Conservation (phyloP, 768 basidiomycete genomes). For the Collybiopsis confluens region DNA sequence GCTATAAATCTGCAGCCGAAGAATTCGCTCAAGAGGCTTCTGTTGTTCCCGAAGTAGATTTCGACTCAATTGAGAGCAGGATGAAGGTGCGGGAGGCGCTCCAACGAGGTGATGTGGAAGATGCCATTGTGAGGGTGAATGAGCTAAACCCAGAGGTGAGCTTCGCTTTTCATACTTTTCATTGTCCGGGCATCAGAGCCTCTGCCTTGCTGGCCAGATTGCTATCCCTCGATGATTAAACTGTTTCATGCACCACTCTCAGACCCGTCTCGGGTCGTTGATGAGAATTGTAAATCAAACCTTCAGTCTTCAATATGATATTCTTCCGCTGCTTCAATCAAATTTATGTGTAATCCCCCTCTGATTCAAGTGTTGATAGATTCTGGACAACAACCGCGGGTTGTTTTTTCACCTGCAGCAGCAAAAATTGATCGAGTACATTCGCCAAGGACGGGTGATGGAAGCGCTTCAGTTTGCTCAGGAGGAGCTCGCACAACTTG, state of each 20-base stretch:
- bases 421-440: slow-evolving; percentile 92
- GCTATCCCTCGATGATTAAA: slow-evolving; percentile 67
- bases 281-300: slow-evolving; percentile 75
- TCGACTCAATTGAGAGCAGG: slow-evolving; percentile 88
- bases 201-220: too few relatives aligned
- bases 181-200: neutral
- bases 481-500: slow-evolving; percentile 88
- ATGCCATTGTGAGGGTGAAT: slow-evolving; percentile 92
- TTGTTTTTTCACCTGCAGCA: slow-evolving; percentile 96
- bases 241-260: slow-evolving; percentile 98
- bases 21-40: slow-evolving; percentile 90
- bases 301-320: slow-evolving; percentile 98
- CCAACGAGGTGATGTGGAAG: slow-evolving; percentile 91
- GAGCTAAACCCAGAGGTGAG: slow-evolving; percentile 96
- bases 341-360: slow-evolving; percentile 17
- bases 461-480: slow-evolving; percentile 92
- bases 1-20: slow-evolving; percentile 93
- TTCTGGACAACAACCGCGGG: slow-evolving; percentile 91
- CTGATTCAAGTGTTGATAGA: slow-evolving; percentile 46
- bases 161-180: slow-evolving; percentile 15
- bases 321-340: neutral
- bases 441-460: slow-evolving; percentile 72
- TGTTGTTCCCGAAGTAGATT: slow-evolving; percentile 73
- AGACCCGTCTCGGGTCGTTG: slow-evolving; percentile 76
- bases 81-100: slow-evolving; percentile 94